These are phyloP conservation scores for Spongispora temasekensis DNA, from an alignment of 1,284 basidiomycete species.

Conservation along the genomic window DNA sequence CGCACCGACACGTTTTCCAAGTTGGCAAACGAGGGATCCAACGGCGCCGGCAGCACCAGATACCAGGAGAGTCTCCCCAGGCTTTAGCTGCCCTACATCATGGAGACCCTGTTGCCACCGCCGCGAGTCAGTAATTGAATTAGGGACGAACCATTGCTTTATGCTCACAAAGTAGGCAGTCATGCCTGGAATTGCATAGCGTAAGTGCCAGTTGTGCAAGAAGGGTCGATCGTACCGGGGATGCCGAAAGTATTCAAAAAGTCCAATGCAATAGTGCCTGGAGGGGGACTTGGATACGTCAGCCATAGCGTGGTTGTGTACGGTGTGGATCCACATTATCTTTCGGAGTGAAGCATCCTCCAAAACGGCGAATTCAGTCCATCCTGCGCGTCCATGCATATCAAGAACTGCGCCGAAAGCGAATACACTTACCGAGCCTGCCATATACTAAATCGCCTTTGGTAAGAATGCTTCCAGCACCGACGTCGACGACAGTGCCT, in stretches of 20 bases:
- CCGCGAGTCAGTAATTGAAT: conserved; percentile 4
- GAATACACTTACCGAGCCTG: conserved; percentile 46
- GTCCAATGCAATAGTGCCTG: conserved; percentile 66
- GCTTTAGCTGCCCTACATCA: conserved; percentile 76
- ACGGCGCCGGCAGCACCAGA: conserved; percentile 91
- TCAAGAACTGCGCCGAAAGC: conserved; percentile 5
- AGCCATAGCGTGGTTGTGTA: not conserved
- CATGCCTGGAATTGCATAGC: conserved; percentile 48
- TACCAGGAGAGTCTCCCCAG: conserved; percentile 82
- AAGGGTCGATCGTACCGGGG: conserved; percentile 61
- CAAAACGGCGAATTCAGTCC: conserved; percentile 76
- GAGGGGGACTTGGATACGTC: conserved; percentile 44
- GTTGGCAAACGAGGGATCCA: conserved; percentile 72
- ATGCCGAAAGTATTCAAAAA: conserved; percentile 76
- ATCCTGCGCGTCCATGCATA: conserved; percentile 46
- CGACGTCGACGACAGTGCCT: conserved; percentile 66
- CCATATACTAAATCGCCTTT: conserved; percentile 72
- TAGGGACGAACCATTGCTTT: not conserved
- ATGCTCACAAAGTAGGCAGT: conserved; percentile 79
- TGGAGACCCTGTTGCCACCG: conserved; percentile 64
- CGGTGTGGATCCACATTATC: conserved; percentile 36
- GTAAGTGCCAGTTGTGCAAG: too few species aligned
- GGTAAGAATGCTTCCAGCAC: conserved; percentile 52
- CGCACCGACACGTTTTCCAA: conserved; percentile 73
- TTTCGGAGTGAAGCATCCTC: conserved; percentile 55